Evolutionary conservation across 2,329 filamentous ascomycete species (phyloP).

Genomic region (Verticillium nubilum): DNA sequence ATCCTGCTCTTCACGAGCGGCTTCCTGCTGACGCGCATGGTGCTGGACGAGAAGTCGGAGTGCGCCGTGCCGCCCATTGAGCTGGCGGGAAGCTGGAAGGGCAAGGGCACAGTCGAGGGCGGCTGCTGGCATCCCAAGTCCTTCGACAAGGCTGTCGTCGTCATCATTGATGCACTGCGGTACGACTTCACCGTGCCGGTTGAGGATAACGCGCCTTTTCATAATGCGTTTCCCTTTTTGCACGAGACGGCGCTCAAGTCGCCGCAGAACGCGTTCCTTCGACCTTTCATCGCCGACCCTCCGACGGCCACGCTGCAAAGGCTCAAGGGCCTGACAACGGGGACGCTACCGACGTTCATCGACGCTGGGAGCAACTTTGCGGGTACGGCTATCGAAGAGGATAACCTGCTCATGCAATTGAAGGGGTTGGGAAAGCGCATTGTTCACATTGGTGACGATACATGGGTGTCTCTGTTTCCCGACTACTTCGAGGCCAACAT

Average conservation of each 20-base stretch:
- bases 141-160: constrained; percentile 85
- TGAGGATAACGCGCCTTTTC: constrained; percentile 55
- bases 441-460: constrained; percentile 95
- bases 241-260: constrained; percentile 72
- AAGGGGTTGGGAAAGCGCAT: constrained; percentile 63
- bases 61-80: constrained; percentile 66
- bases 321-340: constrained; percentile 89
- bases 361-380: constrained; percentile 94
- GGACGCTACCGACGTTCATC: constrained; percentile 89
- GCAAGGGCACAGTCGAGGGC: constrained; percentile 39
- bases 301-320: constrained; percentile 90
- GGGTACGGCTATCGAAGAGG: constrained; percentile 91
- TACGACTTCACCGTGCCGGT: constrained; percentile 95
- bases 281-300: constrained; percentile 95
- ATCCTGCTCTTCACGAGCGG: constrained; percentile 92
- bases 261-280: constrained; percentile 79
- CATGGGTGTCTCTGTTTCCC: constrained; percentile 90
- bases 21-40: constrained; percentile 83
- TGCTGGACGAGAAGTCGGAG: constrained; percentile 69
- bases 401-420: constrained; percentile 67
- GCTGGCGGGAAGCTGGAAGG: constrained; percentile 27
- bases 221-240: constrained; percentile 82
- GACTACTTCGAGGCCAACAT: constrained; percentile 86
- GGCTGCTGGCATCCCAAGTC: constrained; percentile 97
- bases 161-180: constrained; percentile 87